Conservation (phyloP, 306 rosid species). For the Notholithocarpus densiflorus region DNA sequence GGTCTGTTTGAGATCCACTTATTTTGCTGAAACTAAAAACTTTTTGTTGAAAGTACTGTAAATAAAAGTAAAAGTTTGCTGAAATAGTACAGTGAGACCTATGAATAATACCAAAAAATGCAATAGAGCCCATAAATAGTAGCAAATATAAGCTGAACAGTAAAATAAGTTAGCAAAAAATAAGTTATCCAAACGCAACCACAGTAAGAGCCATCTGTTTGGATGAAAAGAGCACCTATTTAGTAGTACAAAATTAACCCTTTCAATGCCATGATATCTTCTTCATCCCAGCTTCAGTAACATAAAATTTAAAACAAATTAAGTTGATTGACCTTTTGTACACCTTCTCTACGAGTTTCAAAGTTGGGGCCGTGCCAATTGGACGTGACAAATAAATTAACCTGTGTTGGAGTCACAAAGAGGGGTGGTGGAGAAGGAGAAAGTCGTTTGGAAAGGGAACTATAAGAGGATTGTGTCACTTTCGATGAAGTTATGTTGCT, state of each 20-base stretch:
- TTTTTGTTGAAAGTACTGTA: too few species aligned
- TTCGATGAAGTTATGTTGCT: background rate
- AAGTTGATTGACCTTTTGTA: background rate
- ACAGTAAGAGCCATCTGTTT: background rate
- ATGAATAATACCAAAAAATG: too few species aligned
- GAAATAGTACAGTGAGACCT: too few species aligned
- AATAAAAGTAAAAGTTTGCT: too few species aligned
- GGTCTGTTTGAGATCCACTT: too few species aligned
- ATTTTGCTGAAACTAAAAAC: too few species aligned
- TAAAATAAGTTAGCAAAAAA: too few species aligned
- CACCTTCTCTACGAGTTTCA: background rate
- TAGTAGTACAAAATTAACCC: too few species aligned
- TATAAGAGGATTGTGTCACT: background rate
- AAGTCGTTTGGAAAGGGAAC: background rate
- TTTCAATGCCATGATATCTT: background rate
- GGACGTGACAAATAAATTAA: background rate
- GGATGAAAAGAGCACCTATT: too few species aligned
- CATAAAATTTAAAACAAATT: background rate
- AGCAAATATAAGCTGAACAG: too few species aligned
- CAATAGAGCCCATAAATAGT: too few species aligned
- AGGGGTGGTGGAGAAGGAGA: background rate
- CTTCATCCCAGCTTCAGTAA: constrained; percentile 1
- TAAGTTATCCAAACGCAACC: too few species aligned
- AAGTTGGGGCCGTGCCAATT: background rate
- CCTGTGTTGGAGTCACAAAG: background rate